Base-by-base conservation (phyloP, 768 basidiomycete species). In the Collybia nuda region DNA sequence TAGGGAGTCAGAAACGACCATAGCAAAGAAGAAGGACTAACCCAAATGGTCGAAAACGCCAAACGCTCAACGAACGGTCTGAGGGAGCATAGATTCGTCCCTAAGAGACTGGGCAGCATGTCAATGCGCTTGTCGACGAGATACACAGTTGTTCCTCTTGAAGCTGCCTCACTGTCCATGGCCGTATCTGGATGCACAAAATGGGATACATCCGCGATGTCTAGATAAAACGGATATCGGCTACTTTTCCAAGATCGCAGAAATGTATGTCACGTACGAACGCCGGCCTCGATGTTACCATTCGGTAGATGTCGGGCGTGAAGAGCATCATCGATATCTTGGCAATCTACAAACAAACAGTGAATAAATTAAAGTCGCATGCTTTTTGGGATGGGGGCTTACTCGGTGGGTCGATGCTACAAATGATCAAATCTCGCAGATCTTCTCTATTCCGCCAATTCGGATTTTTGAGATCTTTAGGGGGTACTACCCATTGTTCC, bases 61-160 rank as follows among this genome's bases (percentile, higher is more conserved):
- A 99, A 67, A 22, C 97, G 78, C 69, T 98, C 97, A 5, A 99
- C 95, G 59, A 88, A 81, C 0, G 95, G 93, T 41, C 96, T 71
- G 35, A 99, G 74, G 4, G 93, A 96, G 65, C 97, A 99, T 9
- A 99, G 70, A 61, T 98, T 99, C 1, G 96, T 98, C 1, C 97
- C 97, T 5, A 99, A 77, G 7, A 99, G 77, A 2, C 86, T 75
- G 0, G 97, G 97, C 42, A 99, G 76, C 97, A 99, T 99, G 72
- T 98, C 97, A 44, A 99, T 93, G 28, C 96, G 90, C 68, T 95
- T 96, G 75, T 99, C 96, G 5, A 98, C 96, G 1, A 99, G 82
- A 65, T 98, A 99, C 0, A 99, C 96, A 0, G 96, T 98, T 4
- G 96, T 98, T 4, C 96, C 96, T 53, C 96, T 77, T 15, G 93